These are phyloP conservation scores for Endocladia muricata DNA, from an alignment of 31 red algal species.

Conservation along the genomic window DNA sequence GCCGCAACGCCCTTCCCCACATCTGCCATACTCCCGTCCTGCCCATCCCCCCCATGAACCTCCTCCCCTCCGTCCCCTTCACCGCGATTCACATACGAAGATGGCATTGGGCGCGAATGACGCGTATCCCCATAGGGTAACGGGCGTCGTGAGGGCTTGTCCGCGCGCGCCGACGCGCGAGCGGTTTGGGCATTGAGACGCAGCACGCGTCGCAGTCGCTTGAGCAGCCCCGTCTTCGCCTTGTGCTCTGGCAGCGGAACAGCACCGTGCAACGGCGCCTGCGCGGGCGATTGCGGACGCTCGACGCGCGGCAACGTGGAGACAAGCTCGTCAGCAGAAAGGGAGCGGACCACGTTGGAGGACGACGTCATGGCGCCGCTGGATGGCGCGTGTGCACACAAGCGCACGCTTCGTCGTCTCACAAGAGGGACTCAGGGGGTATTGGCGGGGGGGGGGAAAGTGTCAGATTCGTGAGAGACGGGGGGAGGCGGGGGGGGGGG, in stretches of 20 bases:
- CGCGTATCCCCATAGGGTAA: neutral
- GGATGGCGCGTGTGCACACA: no score
- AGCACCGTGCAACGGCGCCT: neutral
- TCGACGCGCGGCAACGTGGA: constrained; percentile 37
- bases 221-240: constrained; percentile 48
- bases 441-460: no score
- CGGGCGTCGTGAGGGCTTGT: constrained; percentile 10
- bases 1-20: neutral
- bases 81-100: neutral
- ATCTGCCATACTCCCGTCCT: constrained; percentile 1
- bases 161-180: constrained; percentile 12
- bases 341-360: constrained; percentile 58
- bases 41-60: constrained; percentile 1
- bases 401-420: no score
- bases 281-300: constrained; percentile 11
- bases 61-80: neutral
- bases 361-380: constrained; percentile 55
- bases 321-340: constrained; percentile 68
- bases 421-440: no score
- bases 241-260: constrained; percentile 48
- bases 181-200: constrained; percentile 56
- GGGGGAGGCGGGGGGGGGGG: no score
- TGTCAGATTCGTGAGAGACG: no score
- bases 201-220: constrained; percentile 47
- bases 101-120: constrained; percentile 16